phyloP scores from a whole-genome alignment of 192 early-diverging fungal species.

The Coemansia asiatica region DNA sequence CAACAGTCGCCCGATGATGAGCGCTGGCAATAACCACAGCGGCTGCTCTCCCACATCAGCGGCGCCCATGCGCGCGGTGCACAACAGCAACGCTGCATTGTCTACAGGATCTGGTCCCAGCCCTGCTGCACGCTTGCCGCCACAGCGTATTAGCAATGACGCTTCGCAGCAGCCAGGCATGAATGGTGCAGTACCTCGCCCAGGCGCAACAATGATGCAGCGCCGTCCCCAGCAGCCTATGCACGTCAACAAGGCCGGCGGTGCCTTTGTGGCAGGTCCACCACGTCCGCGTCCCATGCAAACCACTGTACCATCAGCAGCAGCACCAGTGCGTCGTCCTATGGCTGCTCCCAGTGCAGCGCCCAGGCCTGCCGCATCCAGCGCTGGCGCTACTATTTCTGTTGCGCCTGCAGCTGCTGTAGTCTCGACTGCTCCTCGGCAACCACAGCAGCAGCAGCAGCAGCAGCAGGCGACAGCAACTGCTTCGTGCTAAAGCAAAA shows the following conservation, averaged over 20 bases:
- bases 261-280: slow-evolving; percentile 4
- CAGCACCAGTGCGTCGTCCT: slow-evolving; percentile 5
- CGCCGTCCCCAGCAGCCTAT: not conserved
- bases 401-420: not conserved
- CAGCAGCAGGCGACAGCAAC: slow-evolving; percentile 2
- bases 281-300: slow-evolving; percentile 2
- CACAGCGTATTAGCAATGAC: slow-evolving; percentile 7
- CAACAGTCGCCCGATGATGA: not conserved
- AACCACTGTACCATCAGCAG: not conserved
- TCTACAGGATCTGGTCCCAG: not conserved
- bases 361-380: not conserved
- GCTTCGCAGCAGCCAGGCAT: not conserved
- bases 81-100: not conserved
- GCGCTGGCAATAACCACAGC: not conserved
- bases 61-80: slow-evolving; percentile 5
- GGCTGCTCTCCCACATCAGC: not conserved
- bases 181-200: not conserved
- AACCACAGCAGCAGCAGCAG: slow-evolving; percentile 8
- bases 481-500: slow-evolving; percentile 10
- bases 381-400: not conserved
- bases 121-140: slow-evolving; percentile 2
- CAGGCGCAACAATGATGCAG: slow-evolving; percentile 1
- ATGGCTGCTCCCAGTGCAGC: not conserved
- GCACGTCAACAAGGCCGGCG: not conserved
- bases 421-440: slow-evolving; percentile 9